These are phyloP conservation scores for Gyrodon lividus DNA, from an alignment of 768 basidiomycete species.

Conservation along the genomic window DNA sequence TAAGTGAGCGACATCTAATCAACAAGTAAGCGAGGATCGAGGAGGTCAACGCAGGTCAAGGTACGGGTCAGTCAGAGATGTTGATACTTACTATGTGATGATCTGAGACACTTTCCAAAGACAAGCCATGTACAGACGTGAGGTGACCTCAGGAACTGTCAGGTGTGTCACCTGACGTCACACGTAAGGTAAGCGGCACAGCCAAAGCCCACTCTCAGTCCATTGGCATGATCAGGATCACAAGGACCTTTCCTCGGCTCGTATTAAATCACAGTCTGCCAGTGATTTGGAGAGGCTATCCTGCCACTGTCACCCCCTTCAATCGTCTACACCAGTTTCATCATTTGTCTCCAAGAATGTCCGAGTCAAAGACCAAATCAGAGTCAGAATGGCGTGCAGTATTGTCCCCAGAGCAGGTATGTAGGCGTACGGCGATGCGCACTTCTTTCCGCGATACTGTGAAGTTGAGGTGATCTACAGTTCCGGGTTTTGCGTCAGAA, in stretches of 20 bases:
- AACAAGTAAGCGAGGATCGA: no score
- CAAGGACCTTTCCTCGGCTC: not conserved
- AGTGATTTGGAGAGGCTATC: not conserved
- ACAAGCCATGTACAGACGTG: no score
- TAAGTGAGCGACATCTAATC: no score
- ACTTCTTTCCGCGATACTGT: not conserved
- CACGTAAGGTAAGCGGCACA: not conserved
- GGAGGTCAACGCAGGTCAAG: no score
- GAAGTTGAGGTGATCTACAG: slow-evolving; percentile 38
- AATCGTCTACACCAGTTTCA: slow-evolving; percentile 4
- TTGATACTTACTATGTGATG: no score
- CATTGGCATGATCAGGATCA: not conserved
- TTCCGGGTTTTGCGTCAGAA: slow-evolving; percentile 85
- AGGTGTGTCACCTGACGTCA: not conserved
- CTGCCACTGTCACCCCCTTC: not conserved
- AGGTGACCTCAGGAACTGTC: no score
- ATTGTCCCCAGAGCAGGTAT: slow-evolving; percentile 78
- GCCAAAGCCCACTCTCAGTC: no score
- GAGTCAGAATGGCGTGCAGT: slow-evolving; percentile 85
- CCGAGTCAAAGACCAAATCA: slow-evolving; percentile 41
- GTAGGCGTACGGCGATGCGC: slow-evolving; percentile 15
- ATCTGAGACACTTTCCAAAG: no score
- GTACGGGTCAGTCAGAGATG: no score
- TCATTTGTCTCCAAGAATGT: slow-evolving; percentile 13
- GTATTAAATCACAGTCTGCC: not conserved